phyloP scores from a whole-genome alignment of 192 early-diverging fungal genomes.

The Backusella sp. region DNA sequence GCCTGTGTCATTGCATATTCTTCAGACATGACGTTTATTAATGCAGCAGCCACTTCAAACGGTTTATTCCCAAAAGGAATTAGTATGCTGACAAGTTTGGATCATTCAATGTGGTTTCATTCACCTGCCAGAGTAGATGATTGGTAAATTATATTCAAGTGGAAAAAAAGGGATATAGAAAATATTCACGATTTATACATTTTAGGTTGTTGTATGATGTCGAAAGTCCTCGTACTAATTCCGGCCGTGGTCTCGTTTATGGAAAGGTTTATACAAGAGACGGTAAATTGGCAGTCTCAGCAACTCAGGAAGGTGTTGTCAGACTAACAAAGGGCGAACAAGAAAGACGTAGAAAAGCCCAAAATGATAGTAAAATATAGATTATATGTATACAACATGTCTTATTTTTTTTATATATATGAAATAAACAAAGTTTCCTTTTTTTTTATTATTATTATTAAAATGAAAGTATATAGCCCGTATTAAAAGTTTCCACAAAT shows the following conservation, averaged over 20 bases:
- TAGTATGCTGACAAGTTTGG: constrained; percentile 64
- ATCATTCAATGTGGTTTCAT: constrained; percentile 89
- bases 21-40: constrained; percentile 52
- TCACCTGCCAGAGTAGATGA: constrained; percentile 81
- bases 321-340: constrained; percentile 40
- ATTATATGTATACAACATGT: not conserved
- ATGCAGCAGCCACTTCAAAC: constrained; percentile 35
- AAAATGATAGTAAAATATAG: constrained; percentile 8
- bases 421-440: not conserved
- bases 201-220: constrained; percentile 73
- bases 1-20: constrained; percentile 53
- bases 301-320: constrained; percentile 85
- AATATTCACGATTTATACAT: too few species aligned
- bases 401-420: not conserved
- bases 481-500: constrained; percentile 79
- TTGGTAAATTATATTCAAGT: constrained; percentile 51
- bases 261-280: constrained; percentile 77
- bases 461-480: too few species aligned
- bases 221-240: constrained; percentile 64
- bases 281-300: constrained; percentile 76
- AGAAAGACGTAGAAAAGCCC: not conserved
- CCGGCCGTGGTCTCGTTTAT: constrained; percentile 73
- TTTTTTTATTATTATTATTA: not conserved
- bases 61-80: constrained; percentile 15
- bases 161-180: not conserved